Evolutionary conservation across 2,329 filamentous ascomycete genomes (phyloP), one percentile per base, ranked within the genome.

Genomic region (Ophiostoma ulmi): DNA sequence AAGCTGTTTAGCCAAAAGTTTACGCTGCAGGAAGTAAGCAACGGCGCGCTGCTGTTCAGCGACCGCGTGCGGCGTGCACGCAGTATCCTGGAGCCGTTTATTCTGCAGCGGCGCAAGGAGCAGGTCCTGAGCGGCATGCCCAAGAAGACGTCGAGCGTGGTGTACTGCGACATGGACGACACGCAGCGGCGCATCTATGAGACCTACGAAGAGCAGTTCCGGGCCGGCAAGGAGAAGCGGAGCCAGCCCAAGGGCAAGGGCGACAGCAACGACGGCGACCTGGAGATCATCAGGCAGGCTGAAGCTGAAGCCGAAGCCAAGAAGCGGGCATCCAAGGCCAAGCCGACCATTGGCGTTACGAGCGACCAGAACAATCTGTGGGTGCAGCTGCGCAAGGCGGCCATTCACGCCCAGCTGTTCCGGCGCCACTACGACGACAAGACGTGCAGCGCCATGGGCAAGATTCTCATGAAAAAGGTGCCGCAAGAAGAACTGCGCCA

Each of bases 81-180:
- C 70, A 93, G 91, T 0, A 99, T 99, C 83, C 88, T 99, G 76
- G 93, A 94, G 35, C 95, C 95, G 0, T 99, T 99, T 77, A 95
- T 99, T 70, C 83, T 99, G 2, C 92, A 97, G 73, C 88, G 95
- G 8, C 94, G 95, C 81, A 99, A 99, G 81, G 88, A 92, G 67
- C 93, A 98, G 76, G 94, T 97, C 10, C 85, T 98, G n/a, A 83
- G 83, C 66, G 91, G 95, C 76, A 85, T 99, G 74, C 94, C 95
- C 0, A 83, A 85, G 69, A 98, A 98, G 82, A 88, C 86, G 13
- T 88, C 89, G 72, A 87, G 88, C 3, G 89, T 97, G 1, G 88
- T 94, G 73, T 90, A 91, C 76, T 97, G 94, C 78, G 87, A 91
- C 5, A 88, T 98, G 82, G 91, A 90, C 39, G 81, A 85, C 1